Conservation (phyloP, 352 stramenopile genomes). For the Phytopythium oedochilum region DNA sequence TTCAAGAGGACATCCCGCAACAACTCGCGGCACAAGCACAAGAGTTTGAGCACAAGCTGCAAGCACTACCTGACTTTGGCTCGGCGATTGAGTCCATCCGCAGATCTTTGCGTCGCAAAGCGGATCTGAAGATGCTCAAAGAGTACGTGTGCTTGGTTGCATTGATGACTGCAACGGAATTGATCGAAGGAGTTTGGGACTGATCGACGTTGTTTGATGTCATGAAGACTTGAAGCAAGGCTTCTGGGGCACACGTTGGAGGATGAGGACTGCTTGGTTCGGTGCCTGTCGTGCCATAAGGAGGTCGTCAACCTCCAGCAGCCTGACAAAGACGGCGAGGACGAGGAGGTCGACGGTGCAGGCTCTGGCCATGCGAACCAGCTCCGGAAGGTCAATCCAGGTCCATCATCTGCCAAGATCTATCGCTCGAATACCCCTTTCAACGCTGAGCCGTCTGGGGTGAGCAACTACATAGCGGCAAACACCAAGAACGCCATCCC, state of each 20-base stretch:
- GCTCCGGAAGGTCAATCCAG: constrained; percentile 47
- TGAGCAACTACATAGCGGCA: neutral
- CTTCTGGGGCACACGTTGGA: constrained; percentile 43
- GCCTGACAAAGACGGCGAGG: constrained; percentile 20
- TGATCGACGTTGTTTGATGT: neutral
- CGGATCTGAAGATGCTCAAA: constrained; percentile 56
- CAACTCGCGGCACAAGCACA: constrained; percentile 21
- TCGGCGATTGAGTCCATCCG: constrained; percentile 39
- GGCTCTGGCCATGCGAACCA: constrained; percentile 5
- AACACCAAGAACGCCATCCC: neutral
- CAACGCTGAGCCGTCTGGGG: constrained; percentile 23
- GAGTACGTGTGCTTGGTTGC: constrained; percentile 27
- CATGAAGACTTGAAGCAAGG: constrained; percentile 41
- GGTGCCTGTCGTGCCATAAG: constrained; percentile 68
- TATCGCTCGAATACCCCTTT: constrained; percentile 67
- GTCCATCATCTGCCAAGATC: constrained; percentile 39
- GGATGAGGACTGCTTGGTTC: constrained; percentile 60
- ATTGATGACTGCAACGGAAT: neutral
- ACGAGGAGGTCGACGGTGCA: constrained; percentile 5
- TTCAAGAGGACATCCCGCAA: constrained; percentile 18
- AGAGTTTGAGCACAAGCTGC: constrained; percentile 39
- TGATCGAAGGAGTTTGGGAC: neutral
- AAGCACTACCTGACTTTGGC: constrained; percentile 34
- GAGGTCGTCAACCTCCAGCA: constrained; percentile 29
- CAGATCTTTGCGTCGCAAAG: constrained; percentile 42